Evolutionary conservation across 1,139 yeast genomes (phyloP), one percentile per base, ranked within the genome.

Genomic region (Kodamaea derodonti): DNA sequence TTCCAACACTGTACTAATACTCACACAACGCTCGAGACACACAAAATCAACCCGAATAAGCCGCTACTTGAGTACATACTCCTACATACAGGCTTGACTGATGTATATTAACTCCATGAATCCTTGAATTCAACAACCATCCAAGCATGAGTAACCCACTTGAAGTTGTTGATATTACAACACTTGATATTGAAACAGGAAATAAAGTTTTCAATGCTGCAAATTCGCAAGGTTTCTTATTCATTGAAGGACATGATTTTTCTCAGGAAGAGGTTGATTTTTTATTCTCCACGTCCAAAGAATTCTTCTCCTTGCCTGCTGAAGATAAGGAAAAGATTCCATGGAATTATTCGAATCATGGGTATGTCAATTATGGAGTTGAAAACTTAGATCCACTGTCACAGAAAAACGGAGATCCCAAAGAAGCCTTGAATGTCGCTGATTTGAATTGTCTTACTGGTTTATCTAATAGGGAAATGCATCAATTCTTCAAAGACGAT

Each of bases 161-260:
- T 17, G 63, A 73, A 39, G 59, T 75, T 2, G 71, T 84, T 13
- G 86, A 84, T 47, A 68, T 84, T 10, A 61, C 80, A n/a, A 44
- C 49, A 5, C 49, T 70, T 27, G 61, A 70, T 39, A 51, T 53
- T 12, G 39, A 46, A 10, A 71, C 83, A 1, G 82, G 79, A 1
- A 65, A 63, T 6, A 61, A 69, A 33, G 65, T 84, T 13, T 65
- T 81, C 9, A 61, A 73, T 4, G 92, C 92, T 1, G 86, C 87
- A 6, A 64, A 76, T 12, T 59, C 75, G 1, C 82, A 81, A 42
- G 94, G 95, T 0, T 84, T 84, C 48, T 62, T 84, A 29, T 80
- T 82, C 47, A 65, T 84, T 5, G 85, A 82, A 47, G 90, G 92
- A 7, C 86, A 84, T 43, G 80, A 73, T 6, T 79, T 84, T 51